Evolutionary conservation across 2,329 filamentous ascomycete species (phyloP), one percentile per base, ranked within the genome.

Genomic region (Stromatinia cepivora): DNA sequence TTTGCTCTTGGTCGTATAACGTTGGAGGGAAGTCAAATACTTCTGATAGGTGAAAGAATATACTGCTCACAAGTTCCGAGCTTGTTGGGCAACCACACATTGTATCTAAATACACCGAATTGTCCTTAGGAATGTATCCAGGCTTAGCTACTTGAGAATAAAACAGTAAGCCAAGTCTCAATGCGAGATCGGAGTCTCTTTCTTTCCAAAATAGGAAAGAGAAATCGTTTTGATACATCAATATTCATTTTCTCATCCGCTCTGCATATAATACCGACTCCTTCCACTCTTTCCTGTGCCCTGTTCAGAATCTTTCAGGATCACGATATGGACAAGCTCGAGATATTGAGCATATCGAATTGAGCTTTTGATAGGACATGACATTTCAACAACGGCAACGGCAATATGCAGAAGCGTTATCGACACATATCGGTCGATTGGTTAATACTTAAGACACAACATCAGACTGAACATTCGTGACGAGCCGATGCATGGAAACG

Each of bases 321-420:
- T 17, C 22, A 48, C 10, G 20, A 22, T 31, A 22, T 31, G 57
- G 57, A 13, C n/a, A 25, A 61, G 39, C 25, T 61, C 17, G 39
- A 61, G 57, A 25, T 42, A 42, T 42, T 62, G 42, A 20, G n/a
- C 28, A 62, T 50, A 62, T 25, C 7, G 20, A 45, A 25, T 50
- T 25, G 22, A 36, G 9, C 13, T 34, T 50, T 22, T 8, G 9
- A 39, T 36, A 63, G 31, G 61, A 36, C 36, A 22, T 50, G 45
- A 15, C 36, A 63, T 50, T n/a, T 36, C 31, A 39, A 28, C 34
- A 28, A 39, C 34, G 61, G 61, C 34, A 28, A 39, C 34, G 61
- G 61, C 10, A 64, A 15, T 15, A 20, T 28, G n/a, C 61, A 64
- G 31, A 64, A 25, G n/a, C 15, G 9, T 52, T 64, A 64, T 52